These are phyloP conservation scores for Metarhizium album DNA, from an alignment of 2,329 filamentous ascomycete genomes.

Conservation along the genomic window DNA sequence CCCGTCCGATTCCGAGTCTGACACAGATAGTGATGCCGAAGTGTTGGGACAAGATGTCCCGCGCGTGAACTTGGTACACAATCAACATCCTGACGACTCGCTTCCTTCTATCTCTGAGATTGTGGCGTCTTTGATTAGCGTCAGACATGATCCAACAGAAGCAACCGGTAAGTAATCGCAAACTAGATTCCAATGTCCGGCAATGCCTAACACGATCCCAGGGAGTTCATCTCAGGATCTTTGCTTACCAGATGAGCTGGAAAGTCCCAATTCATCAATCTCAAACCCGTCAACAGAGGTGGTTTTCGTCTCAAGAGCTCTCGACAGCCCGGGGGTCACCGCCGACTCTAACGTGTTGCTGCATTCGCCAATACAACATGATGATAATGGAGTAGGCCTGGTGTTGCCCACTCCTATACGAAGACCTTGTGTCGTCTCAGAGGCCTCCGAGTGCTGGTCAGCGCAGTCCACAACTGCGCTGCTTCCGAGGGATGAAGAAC, in stretches of 20 bases:
- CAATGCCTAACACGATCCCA: not conserved
- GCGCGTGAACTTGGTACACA: not conserved
- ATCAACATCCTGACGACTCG: not conserved
- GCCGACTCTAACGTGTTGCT: not conserved
- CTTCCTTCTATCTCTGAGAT: conserved; percentile 2
- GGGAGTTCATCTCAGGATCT: not conserved
- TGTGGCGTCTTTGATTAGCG: not conserved
- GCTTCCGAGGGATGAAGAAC: not conserved
- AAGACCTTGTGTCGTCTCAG: not conserved
- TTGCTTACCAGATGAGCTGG: not conserved
- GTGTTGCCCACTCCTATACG: not conserved
- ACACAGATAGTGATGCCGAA: not conserved
- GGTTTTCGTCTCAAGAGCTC: not conserved
- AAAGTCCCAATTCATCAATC: not conserved
- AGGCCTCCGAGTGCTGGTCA: not conserved
- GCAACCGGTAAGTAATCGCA: not conserved
- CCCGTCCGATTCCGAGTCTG: conserved; percentile 1
- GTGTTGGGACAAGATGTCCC: not conserved
- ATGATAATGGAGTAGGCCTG: not conserved
- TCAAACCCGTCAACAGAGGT: not conserved
- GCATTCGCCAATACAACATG: not conserved
- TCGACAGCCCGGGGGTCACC: not conserved
- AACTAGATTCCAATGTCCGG: not conserved
- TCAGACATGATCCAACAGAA: not conserved
- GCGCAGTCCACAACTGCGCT: not conserved